phyloP scores from a whole-genome alignment of 805 yeast species.

The Lachancea cidri region DNA sequence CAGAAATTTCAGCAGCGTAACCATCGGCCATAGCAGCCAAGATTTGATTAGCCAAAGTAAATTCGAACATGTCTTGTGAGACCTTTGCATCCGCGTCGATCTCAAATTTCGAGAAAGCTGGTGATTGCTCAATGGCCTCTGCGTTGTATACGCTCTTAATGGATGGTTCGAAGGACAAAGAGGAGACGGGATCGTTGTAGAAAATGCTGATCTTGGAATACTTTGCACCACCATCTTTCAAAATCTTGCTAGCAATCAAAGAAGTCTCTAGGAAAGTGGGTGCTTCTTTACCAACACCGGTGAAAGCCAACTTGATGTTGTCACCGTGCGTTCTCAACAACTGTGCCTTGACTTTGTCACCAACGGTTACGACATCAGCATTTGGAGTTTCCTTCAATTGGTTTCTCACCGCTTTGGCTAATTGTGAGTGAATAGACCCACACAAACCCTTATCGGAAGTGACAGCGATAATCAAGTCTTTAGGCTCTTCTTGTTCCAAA shows the following conservation, averaged over 20 bases:
- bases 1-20: slow-evolving; percentile 95
- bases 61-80: slow-evolving; percentile 74
- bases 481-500: slow-evolving; percentile 45
- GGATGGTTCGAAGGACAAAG: slow-evolving; percentile 87
- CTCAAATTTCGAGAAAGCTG: slow-evolving; percentile 79
- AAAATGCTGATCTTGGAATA: slow-evolving; percentile 76
- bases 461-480: slow-evolving; percentile 77
- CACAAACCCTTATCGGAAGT: slow-evolving; percentile 98
- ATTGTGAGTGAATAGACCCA: slow-evolving; percentile 96
- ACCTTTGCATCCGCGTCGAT: slow-evolving; percentile 63
- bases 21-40: slow-evolving; percentile 94
- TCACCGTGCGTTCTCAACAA: slow-evolving; percentile 74
- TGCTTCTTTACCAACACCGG: slow-evolving; percentile 93
- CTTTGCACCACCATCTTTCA: slow-evolving; percentile 40
- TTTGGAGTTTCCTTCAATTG: slow-evolving; percentile 57
- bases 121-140: slow-evolving; percentile 72
- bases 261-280: slow-evolving; percentile 92
- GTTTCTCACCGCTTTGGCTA: slow-evolving; percentile 80
- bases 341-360: slow-evolving; percentile 92
- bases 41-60: slow-evolving; percentile 84
- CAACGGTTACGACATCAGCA: slow-evolving; percentile 79
- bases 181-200: slow-evolving; percentile 83
- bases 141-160: slow-evolving; percentile 60
- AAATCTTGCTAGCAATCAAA: slow-evolving; percentile 79
- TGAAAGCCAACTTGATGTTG: slow-evolving; percentile 67